phyloP scores from a whole-genome alignment of 805 yeast species.

The Nakazawaea molendinolei region DNA sequence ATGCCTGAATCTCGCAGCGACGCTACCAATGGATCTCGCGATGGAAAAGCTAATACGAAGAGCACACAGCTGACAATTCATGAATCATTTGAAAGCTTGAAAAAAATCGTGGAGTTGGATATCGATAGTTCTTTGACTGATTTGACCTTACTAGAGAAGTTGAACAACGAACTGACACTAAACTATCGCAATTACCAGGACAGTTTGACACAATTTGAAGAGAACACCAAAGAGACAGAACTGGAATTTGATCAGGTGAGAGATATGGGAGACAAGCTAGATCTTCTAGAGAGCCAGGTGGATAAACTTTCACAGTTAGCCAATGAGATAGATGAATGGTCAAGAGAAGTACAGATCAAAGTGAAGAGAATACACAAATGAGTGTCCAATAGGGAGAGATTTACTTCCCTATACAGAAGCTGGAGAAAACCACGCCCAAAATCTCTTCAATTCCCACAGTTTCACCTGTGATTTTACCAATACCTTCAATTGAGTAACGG shows the following conservation, averaged over 20 bases:
- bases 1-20: no score
- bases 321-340: conserved; percentile 56
- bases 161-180: conserved; percentile 52
- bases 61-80: conserved; percentile 17
- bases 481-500: conserved; percentile 69
- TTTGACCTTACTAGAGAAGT: conserved; percentile 42
- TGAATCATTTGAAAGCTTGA: conserved; percentile 24
- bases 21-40: no score
- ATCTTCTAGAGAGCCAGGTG: conserved; percentile 27
- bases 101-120: conserved; percentile 26
- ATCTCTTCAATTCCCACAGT: conserved; percentile 86
- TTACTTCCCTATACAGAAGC: conserved; percentile 92
- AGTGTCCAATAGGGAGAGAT: conserved; percentile 1
- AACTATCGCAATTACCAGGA: conserved; percentile 42
- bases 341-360: conserved; percentile 46
- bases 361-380: conserved; percentile 17
- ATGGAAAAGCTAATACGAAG: no score
- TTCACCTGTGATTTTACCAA: conserved; percentile 89
- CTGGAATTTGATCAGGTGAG: conserved; percentile 22
- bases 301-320: conserved; percentile 38
- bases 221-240: conserved; percentile 12
- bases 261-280: conserved; percentile 21
- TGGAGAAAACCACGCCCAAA: conserved; percentile 83
- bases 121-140: conserved; percentile 30
- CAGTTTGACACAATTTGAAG: conserved; percentile 23